These are phyloP conservation scores for Phytophthora pinifolia DNA, from an alignment of 352 stramenopile genomes.

Conservation along the genomic window DNA sequence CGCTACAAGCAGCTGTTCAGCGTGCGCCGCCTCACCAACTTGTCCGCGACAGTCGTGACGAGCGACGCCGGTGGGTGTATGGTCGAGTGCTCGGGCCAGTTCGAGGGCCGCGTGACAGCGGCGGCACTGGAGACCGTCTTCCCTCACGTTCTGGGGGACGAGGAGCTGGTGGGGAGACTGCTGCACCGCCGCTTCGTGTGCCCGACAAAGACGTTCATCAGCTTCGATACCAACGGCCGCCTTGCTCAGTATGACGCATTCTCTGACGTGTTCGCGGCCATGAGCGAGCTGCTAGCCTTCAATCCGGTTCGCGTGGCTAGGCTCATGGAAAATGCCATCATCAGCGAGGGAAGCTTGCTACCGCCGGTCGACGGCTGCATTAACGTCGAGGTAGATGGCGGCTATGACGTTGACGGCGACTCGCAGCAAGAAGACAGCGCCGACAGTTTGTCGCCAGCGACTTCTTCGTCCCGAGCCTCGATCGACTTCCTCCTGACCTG, in stretches of 20 bases:
- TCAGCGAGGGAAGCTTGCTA: conserved; percentile 33
- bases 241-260: conserved; percentile 38
- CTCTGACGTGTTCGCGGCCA: conserved; percentile 39
- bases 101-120: conserved; percentile 26
- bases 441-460: neutral
- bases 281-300: conserved; percentile 25
- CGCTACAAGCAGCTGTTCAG: conserved; percentile 47
- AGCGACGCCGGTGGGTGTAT: conserved; percentile 26
- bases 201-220: conserved; percentile 35
- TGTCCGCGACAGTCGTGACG: conserved; percentile 24
- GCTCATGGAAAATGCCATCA: conserved; percentile 29
- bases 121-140: conserved; percentile 29
- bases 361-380: conserved; percentile 12
- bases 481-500: conserved; percentile 25
- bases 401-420: neutral
- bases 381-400: neutral
- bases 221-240: conserved; percentile 21
- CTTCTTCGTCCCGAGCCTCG: conserved; percentile 2
- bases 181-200: conserved; percentile 26
- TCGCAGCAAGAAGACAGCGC: neutral
- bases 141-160: conserved; percentile 20
- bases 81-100: conserved; percentile 31
- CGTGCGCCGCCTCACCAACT: conserved; percentile 19
- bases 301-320: conserved; percentile 16
- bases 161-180: conserved; percentile 11